These are phyloP conservation scores for Meira nashicola DNA, from an alignment of 1,284 basidiomycete species.

Conservation along the genomic window DNA sequence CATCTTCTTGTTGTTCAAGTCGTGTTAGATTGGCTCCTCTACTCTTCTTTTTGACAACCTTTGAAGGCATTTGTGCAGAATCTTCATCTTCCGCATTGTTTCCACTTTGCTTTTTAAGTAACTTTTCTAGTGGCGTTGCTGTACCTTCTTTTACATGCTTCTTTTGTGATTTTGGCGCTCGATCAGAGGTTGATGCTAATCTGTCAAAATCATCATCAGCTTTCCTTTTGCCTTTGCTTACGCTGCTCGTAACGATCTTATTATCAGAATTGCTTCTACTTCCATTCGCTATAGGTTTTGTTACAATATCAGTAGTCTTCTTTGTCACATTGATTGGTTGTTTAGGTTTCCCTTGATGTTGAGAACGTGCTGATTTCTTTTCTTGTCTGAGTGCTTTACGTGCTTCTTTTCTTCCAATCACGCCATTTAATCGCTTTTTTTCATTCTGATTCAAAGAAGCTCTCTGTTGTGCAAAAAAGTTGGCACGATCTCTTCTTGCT, in stretches of 20 bases:
- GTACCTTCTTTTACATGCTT: constrained; percentile 11
- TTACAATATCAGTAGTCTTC: neutral
- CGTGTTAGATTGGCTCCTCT: constrained; percentile 20
- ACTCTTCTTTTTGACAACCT: constrained; percentile 11
- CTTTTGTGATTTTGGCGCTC: neutral
- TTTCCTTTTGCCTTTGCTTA: constrained; percentile 1
- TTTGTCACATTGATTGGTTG: neutral
- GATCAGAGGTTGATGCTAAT: neutral
- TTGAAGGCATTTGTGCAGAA: too few relatives aligned
- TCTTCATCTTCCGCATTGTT: neutral
- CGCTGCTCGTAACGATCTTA: neutral
- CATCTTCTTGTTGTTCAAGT: constrained; percentile 46
- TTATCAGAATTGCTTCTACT: neutral
- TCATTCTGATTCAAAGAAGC: neutral
- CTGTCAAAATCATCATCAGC: neutral
- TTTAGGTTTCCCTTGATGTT: neutral
- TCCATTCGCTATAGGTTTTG: neutral
- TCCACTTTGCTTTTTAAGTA: constrained; percentile 7
- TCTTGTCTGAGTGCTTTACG: constrained; percentile 14
- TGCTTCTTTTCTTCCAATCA: constrained; percentile 17
- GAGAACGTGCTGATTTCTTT: constrained; percentile 1
- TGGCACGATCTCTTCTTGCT: too few relatives aligned
- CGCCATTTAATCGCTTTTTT: neutral
- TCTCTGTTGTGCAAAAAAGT: too few relatives aligned
- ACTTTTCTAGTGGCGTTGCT: constrained; percentile 16